These are phyloP conservation scores for Cordyceps militaris DNA, from an alignment of 2,329 filamentous ascomycete genomes.

Conservation along the genomic window DNA sequence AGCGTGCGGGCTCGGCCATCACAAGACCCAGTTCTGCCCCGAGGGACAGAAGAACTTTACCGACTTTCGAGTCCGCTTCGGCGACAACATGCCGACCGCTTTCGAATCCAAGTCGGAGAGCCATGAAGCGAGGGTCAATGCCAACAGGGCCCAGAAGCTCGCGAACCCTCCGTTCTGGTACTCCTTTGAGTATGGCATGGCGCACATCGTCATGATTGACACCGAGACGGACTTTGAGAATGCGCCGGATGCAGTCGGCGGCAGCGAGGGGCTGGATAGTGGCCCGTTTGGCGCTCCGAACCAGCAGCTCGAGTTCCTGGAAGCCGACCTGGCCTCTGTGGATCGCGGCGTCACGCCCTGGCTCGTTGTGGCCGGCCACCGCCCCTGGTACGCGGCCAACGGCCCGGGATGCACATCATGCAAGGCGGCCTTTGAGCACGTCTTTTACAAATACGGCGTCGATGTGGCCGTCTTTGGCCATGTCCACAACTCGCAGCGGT, in stretches of 20 bases:
- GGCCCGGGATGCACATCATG: slow-evolving; percentile 36
- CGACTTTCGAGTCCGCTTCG: slow-evolving; percentile 49
- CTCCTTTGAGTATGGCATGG: slow-evolving; percentile 25
- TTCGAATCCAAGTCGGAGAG: slow-evolving; percentile 45
- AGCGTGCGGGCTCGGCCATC: slow-evolving; percentile 32
- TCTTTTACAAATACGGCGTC: slow-evolving; percentile 49
- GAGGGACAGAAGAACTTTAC: slow-evolving; percentile 54
- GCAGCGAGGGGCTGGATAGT: slow-evolving; percentile 26
- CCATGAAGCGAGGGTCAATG: slow-evolving; percentile 32
- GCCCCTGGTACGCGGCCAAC: slow-evolving; percentile 40
- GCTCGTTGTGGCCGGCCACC: slow-evolving; percentile 29
- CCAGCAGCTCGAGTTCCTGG: slow-evolving; percentile 49
- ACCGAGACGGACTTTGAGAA: slow-evolving; percentile 22
- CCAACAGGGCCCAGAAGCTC: slow-evolving; percentile 36
- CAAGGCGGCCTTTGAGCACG: slow-evolving; percentile 43
- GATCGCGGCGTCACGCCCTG: slow-evolving; percentile 48
- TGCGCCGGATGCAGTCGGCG: slow-evolving; percentile 23
- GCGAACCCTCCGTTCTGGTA: slow-evolving; percentile 21
- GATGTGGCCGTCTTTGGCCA: slow-evolving; percentile 51
- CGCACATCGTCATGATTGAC: slow-evolving; percentile 28
- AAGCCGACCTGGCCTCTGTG: slow-evolving; percentile 49
- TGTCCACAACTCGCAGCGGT: slow-evolving; percentile 52
- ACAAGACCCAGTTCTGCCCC: slow-evolving; percentile 33
- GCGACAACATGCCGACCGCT: slow-evolving; percentile 37
- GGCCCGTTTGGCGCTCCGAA: slow-evolving; percentile 42